A percentile compares a stretch with the other conserved stretches of the same genome.
phyloP scores from a whole-genome alignment of 179 eudicot genomes.

The Heliamphora pulchella region DNA sequence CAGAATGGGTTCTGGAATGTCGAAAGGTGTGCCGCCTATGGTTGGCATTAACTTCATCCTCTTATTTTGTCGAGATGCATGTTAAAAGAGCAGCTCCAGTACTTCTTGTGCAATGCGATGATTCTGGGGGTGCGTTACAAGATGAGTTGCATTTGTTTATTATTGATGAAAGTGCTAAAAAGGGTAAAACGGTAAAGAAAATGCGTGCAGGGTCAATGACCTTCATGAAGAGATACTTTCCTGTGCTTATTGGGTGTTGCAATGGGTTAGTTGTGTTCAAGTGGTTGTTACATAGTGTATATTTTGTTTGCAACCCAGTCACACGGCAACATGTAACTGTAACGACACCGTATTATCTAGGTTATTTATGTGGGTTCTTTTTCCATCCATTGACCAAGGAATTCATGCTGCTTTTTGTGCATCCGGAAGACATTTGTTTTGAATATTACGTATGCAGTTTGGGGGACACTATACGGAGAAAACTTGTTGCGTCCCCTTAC shows the following conservation, averaged over 20 bases:
- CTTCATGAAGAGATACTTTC: background rate
- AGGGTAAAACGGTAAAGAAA: background rate
- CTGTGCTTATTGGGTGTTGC: background rate
- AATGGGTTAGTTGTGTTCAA: background rate
- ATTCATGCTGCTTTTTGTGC: background rate
- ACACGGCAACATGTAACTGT: background rate
- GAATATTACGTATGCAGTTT: background rate
- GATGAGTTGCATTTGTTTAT: background rate
- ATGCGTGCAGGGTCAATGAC: background rate
- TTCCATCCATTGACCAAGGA: background rate
- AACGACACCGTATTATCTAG: too few relatives aligned
- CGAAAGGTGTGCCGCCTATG: constrained; percentile 2
- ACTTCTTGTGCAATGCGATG: too few relatives aligned
- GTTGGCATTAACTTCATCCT: background rate
- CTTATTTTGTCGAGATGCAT: constrained; percentile 2
- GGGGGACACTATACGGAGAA: background rate
- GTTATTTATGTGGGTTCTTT: background rate
- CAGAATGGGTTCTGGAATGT: background rate
- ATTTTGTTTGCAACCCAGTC: background rate
- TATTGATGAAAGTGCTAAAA: background rate
- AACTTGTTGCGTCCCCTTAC: background rate
- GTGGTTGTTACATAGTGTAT: background rate
- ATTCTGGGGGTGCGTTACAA: too few relatives aligned
- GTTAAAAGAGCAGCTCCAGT: background rate
- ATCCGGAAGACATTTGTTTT: background rate